Evolutionary conservation across 2,329 filamentous ascomycete species (phyloP).

Genomic region (Sclerotinia subarctica): DNA sequence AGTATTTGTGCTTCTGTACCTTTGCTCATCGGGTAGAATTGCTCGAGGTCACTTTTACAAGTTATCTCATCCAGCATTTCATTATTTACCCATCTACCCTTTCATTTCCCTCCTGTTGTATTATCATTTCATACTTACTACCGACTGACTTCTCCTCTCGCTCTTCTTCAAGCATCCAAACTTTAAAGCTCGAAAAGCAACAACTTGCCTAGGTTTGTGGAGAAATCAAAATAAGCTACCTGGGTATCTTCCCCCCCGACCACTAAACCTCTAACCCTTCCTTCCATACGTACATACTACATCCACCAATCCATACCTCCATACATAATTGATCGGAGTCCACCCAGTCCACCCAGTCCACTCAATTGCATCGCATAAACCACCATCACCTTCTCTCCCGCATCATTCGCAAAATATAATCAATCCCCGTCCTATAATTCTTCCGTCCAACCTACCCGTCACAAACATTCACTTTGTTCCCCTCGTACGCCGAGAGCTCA

Average conservation of each 20-base stretch:
- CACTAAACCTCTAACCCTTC: conserved; percentile 7
- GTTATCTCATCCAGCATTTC: neutral
- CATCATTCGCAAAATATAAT: conserved; percentile 7
- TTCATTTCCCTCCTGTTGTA: neutral
- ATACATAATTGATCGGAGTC: neutral
- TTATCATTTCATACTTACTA: neutral
- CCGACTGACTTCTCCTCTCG: neutral
- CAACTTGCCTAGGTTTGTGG: neutral
- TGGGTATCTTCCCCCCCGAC: neutral
- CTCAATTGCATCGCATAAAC: conserved; percentile 16
- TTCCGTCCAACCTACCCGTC: conserved; percentile 5
- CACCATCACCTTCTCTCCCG: neutral
- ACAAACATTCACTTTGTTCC: conserved; percentile 5
- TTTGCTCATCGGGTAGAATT: conserved; percentile 7
- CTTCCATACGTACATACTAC: no score
- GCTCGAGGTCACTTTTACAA: neutral
- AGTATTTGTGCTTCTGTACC: conserved; percentile 5
- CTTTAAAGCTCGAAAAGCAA: conserved; percentile 15
- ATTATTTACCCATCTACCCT: neutral
- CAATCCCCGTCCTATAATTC: conserved; percentile 7
- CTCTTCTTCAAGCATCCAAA: neutral
- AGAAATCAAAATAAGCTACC: conserved; percentile 1
- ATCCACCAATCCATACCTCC: no score
- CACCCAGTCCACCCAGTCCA: conserved; percentile 2
- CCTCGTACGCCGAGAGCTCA: conserved; percentile 15